These are phyloP conservation scores for Teunomyces cretensis DNA, from an alignment of 805 yeast species.

Conservation along the genomic window DNA sequence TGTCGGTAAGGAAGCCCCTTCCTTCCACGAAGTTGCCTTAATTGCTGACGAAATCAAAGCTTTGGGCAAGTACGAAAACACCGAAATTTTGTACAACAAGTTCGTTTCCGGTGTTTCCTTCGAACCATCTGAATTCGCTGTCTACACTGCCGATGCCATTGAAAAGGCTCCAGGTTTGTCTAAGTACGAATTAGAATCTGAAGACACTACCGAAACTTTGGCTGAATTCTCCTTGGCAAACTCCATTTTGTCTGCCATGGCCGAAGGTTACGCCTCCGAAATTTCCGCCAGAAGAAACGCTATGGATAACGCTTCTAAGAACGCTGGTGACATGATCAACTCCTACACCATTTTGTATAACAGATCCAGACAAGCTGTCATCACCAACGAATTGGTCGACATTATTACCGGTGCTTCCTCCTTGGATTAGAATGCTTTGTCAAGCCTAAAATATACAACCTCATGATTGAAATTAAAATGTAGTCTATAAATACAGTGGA, in stretches of 20 bases:
- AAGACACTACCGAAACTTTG: slow-evolving; percentile 66
- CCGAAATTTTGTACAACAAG: slow-evolving; percentile 83
- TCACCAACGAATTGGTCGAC: slow-evolving; percentile 98
- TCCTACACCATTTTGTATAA: slow-evolving; percentile 95
- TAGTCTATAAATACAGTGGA: neutral
- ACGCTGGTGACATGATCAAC: slow-evolving; percentile 98
- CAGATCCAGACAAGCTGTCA: slow-evolving; percentile 99
- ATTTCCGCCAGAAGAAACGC: slow-evolving; percentile 98
- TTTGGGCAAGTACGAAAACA: slow-evolving; percentile 68
- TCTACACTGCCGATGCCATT: slow-evolving; percentile 68
- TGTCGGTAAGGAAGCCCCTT: slow-evolving; percentile 96
- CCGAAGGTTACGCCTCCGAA: slow-evolving; percentile 98
- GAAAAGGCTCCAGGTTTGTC: slow-evolving; percentile 83
- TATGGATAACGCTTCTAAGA: slow-evolving; percentile 99
- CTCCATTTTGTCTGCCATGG: slow-evolving; percentile 85
- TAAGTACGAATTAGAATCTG: slow-evolving; percentile 73
- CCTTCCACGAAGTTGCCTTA: slow-evolving; percentile 83
- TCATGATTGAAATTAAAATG: slow-evolving; percentile 4
- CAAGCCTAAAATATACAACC: slow-evolving; percentile 6
- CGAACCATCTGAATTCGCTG: slow-evolving; percentile 72
- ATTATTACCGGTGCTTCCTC: slow-evolving; percentile 99
- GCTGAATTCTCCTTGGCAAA: slow-evolving; percentile 89
- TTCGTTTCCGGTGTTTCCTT: slow-evolving; percentile 86
- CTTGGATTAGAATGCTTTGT: slow-evolving; percentile 61
- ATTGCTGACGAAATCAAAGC: slow-evolving; percentile 80